Evolutionary conservation across 1,139 yeast species (phyloP), one percentile per base, ranked within the genome.

Genomic region (Nakaseomyces glabratus): DNA sequence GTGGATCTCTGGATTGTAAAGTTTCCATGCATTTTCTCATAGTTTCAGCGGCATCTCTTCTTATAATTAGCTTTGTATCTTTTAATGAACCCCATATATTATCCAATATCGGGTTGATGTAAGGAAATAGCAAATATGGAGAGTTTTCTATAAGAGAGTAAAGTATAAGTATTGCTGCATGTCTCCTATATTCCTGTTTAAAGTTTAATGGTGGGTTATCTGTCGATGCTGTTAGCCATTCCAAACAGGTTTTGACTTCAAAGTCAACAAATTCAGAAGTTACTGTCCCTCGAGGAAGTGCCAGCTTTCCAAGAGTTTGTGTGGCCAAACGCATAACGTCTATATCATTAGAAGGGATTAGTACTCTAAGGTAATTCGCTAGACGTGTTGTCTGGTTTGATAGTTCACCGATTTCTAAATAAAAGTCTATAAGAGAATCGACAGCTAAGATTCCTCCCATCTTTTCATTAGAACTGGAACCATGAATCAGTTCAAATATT

Each of bases 241-340:
- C 97, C 35, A 88, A 68, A 31, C 95, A 86, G 37, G 86, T 69
- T 51, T 82, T 82, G 9, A 93, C 93, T 55, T 90, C 96, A 48
- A 76, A 82, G 44, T 88, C 96, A 19, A 90, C 96, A 57, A 90
- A 80, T 38, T 86, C 96, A 1, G 93, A 86, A 0, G 95, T 84
- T 37, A 86, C 62, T 2, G 93, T 75, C 1, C 94, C 93, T 17
- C 95, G 94, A 0, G 94, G 88, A 2, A 80, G 74, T 0, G 97
- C 94, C 44, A 90, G 64, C 47, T 80, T 81, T 6, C 97, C 97
- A 47, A 90, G 65, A 0, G 95, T 82, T 35, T 69, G 71, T 1
- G 95, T 85, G 2, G 97, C 96, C 21, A 81, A 72, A 44, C 76
- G 73, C 88, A 88, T 82, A 25, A 86, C 90, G 21, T 76, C 82